These are phyloP conservation scores for Alternaria hordeiaustralica DNA, from an alignment of 2,329 filamentous ascomycete genomes.

Conservation along the genomic window DNA sequence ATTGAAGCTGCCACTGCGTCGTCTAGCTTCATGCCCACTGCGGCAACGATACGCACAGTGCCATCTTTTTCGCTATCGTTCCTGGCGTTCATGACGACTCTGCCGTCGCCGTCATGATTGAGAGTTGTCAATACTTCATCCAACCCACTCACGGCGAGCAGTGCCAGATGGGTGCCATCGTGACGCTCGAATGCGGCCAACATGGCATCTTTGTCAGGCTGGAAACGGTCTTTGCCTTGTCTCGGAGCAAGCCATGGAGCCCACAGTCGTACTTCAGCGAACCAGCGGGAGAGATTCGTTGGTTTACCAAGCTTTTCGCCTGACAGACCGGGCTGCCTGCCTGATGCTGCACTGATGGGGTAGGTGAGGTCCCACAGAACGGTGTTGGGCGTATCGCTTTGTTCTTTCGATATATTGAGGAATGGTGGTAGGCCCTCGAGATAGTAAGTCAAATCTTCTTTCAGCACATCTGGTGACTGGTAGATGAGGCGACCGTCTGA, in stretches of 20 bases:
- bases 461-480: conserved; percentile 45
- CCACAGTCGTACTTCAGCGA: conserved; percentile 80
- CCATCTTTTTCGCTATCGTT: conserved; percentile 70
- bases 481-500: conserved; percentile 69
- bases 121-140: conserved; percentile 74
- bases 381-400: conserved; percentile 72
- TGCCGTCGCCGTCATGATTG: conserved; percentile 67
- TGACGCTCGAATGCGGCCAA: conserved; percentile 77
- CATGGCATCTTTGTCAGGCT: conserved; percentile 77
- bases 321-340: conserved; percentile 64
- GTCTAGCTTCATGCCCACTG: conserved; percentile 75
- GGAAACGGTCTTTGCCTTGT: conserved; percentile 73
- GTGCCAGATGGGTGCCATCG: conserved; percentile 75
- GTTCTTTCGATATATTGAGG: conserved; percentile 60
- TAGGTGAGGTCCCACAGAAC: conserved; percentile 73
- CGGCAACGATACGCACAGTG: conserved; percentile 69
- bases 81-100: conserved; percentile 70
- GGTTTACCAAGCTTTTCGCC: conserved; percentile 68
- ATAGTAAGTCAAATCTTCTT: conserved; percentile 59
- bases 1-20: conserved; percentile 79
- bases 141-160: conserved; percentile 79
- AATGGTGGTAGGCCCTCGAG: conserved; percentile 65
- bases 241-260: conserved; percentile 87
- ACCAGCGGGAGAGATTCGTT: conserved; percentile 73
- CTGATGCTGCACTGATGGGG: conserved; percentile 62